A percentile compares a stretch with the other conserved stretches of the same genome.
Evolutionary conservation across 129 eudicot species (phyloP).

Genomic region (Chrysanthemum lavandulifolium): DNA sequence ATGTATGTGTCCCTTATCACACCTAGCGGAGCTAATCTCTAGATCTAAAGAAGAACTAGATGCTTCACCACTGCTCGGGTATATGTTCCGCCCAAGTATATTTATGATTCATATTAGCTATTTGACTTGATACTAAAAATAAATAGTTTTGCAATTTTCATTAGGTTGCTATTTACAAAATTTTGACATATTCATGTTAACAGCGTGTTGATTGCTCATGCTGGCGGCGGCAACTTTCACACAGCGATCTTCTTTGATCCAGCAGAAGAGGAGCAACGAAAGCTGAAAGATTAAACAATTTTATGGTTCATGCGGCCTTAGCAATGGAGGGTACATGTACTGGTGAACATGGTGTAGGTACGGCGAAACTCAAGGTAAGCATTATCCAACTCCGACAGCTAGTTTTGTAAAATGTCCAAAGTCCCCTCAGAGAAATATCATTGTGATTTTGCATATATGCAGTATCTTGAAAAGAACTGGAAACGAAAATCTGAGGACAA

Average conservation of each 20-base stretch:
- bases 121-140: no score
- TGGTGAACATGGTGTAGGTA: conserved; percentile 98
- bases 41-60: conserved; percentile 70
- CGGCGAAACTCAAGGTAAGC: conserved; percentile 91
- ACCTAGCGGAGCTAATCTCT: conserved; percentile 79
- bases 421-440: no score
- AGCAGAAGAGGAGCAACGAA: conserved; percentile 62
- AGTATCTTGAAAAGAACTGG: conserved; percentile 96
- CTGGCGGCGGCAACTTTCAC: conserved; percentile 98
- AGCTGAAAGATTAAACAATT: conserved; percentile 85
- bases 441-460: conserved; percentile 20
- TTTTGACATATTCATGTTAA: conserved; percentile 6
- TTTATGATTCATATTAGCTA: background rate
- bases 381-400: no score
- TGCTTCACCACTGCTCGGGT: conserved; percentile 75
- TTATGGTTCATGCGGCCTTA: conserved; percentile 86
- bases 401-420: background rate
- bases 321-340: conserved; percentile 99
- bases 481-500: conserved; percentile 71
- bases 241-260: conserved; percentile 81
- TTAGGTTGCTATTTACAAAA: no score
- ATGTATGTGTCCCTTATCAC: conserved; percentile 95
- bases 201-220: conserved; percentile 96
- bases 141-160: background rate
- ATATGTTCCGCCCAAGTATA: conserved; percentile 29